Percentiles rank a stretch among this genome's conserved stretches.
These are phyloP conservation scores for Mesembryanthemum crystallinum DNA, from an alignment of 148 eudicot genomes.

Conservation along the genomic window DNA sequence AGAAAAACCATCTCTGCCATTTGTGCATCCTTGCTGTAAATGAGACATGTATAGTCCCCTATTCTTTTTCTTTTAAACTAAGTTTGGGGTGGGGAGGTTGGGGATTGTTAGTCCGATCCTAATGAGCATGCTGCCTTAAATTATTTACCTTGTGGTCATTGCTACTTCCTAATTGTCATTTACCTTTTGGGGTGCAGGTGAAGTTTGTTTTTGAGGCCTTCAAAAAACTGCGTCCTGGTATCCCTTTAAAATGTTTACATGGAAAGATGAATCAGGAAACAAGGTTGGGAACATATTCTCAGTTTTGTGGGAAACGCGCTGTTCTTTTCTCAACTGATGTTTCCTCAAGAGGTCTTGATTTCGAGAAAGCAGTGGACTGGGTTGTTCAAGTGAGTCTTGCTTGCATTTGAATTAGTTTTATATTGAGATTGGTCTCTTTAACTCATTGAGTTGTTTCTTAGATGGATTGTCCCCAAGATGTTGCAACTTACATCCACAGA, in stretches of 20 bases:
- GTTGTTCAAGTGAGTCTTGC: conserved; percentile 78
- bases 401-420: neutral
- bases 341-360: conserved; percentile 90
- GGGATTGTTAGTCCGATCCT: neutral
- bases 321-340: conserved; percentile 90
- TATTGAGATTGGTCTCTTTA: conserved; percentile 5
- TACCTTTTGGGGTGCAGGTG: conserved; percentile 41
- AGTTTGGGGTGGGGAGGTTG: neutral
- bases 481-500: conserved; percentile 81
- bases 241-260: conserved; percentile 82
- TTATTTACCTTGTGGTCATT: neutral
- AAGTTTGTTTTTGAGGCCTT: conserved; percentile 78
- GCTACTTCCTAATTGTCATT: neutral
- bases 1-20: neutral
- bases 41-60: neutral
- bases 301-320: conserved; percentile 62
- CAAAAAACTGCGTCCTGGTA: conserved; percentile 91
- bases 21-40: neutral
- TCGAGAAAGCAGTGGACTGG: conserved; percentile 86
- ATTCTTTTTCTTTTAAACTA: neutral
- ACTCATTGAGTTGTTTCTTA: conserved; percentile 24
- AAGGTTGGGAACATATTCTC: conserved; percentile 69
- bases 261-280: conserved; percentile 93
- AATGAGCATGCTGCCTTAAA: neutral
- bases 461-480: conserved; percentile 95